Conservation (phyloP, 441 rosid genomes). For the Biscutella laevigata region DNA sequence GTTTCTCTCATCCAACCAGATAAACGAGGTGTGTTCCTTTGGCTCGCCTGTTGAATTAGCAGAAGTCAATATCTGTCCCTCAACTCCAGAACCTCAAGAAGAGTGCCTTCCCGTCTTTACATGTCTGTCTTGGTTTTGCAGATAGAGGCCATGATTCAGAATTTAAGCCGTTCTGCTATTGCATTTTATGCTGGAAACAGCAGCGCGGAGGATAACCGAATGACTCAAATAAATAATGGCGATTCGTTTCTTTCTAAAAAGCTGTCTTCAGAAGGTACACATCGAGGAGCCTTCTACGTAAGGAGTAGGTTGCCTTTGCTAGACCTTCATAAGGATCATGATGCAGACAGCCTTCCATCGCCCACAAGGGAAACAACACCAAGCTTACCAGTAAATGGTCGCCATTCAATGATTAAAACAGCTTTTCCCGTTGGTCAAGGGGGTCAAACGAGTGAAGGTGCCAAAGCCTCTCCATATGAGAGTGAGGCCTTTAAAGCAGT, state of each 20-base stretch:
- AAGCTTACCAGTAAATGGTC: constrained; percentile 32
- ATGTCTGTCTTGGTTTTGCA: constrained; percentile 32
- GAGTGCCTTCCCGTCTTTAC: constrained; percentile 17
- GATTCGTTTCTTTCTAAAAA: constrained; percentile 28
- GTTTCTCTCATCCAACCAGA: constrained; percentile 44
- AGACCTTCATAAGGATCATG: constrained; percentile 94
- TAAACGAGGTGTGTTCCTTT: constrained; percentile 50
- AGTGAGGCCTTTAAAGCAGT: constrained; percentile 68
- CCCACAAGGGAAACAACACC: constrained; percentile 75
- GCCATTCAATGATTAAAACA: constrained; percentile 30
- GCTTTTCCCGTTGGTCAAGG: constrained; percentile 28
- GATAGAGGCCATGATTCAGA: constrained; percentile 45
- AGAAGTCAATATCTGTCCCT: neutral
- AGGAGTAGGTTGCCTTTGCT: constrained; percentile 72
- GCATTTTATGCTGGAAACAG: constrained; percentile 16
- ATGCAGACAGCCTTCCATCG: constrained; percentile 88
- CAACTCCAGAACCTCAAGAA: neutral
- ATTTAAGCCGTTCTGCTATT: constrained; percentile 28
- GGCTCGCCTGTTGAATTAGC: constrained; percentile 2
- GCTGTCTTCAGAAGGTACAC: constrained; percentile 31
- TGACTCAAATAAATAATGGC: constrained; percentile 27
- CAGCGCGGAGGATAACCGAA: constrained; percentile 29
- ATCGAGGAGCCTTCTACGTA: constrained; percentile 31
- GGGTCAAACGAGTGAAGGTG: constrained; percentile 26
- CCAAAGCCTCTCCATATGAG: constrained; percentile 56